Evolutionary conservation across 768 basidiomycete species (phyloP).

Genomic region (Phlebiopsis flavidoalba): DNA sequence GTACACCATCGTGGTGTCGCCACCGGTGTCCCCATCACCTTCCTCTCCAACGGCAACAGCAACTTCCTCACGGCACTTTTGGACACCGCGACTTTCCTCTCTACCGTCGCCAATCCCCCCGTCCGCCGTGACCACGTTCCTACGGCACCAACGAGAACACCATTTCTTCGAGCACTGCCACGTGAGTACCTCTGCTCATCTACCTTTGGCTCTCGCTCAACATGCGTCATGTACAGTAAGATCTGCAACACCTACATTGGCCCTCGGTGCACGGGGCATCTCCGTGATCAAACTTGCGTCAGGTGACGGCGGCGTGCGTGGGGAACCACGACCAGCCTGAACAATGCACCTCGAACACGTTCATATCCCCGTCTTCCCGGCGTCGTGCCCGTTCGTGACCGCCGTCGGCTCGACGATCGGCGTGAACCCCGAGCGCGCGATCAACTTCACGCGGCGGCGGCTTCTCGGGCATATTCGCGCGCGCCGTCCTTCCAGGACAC

Average conservation of each 20-base stretch:
- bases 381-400: conserved; percentile 28
- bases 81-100: conserved; percentile 12
- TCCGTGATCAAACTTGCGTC: conserved; percentile 28
- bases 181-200: conserved; percentile 8
- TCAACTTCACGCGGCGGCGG: conserved; percentile 30
- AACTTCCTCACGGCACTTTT: conserved; percentile 14
- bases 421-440: conserved; percentile 30
- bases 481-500: conserved; percentile 33
- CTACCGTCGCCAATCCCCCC: not conserved
- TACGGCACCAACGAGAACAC: conserved; percentile 11
- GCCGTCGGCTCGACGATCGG: conserved; percentile 25
- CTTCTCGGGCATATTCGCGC: conserved; percentile 28
- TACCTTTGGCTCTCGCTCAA: not conserved
- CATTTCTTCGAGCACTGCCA: conserved; percentile 17
- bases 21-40: conserved; percentile 22
- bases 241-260: conserved; percentile 23
- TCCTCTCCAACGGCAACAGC: conserved; percentile 18
- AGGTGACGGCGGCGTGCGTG: conserved; percentile 27
- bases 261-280: conserved; percentile 26
- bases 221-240: conserved; percentile 6
- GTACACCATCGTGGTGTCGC: conserved; percentile 24
- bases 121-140: not conserved
- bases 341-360: conserved; percentile 16
- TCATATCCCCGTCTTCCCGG: conserved; percentile 27
- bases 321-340: conserved; percentile 20